Evolutionary conservation across 306 rosid genomes (phyloP), one percentile per base, ranked within the genome.

Genomic region (Corylus heterophylla): DNA sequence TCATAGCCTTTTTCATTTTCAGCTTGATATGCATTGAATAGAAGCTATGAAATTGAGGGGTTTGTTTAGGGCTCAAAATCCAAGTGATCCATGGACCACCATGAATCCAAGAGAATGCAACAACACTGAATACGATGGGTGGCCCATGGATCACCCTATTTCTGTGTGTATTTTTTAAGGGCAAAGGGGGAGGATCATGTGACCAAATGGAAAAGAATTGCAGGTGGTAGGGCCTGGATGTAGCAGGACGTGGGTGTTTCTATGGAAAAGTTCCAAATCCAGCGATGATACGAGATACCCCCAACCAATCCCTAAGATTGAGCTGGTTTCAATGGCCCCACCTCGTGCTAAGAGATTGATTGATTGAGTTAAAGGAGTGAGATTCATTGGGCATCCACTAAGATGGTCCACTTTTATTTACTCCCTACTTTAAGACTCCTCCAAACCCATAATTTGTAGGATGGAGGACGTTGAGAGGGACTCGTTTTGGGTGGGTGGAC

Each of bases 251-350:
- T 84, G 76, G 83, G 77, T 81, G 83, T 87, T 83, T 80, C 83
- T 83, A 83, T 83, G 62, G 47, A 55, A 49, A 71, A 39, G 54
- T 17, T 83, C 64, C 78, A 66, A 73, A 82, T 66, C 80, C 84
- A 77, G 79, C 88, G 45, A 77, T 82, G 45, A 83, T 54, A 54
- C 50, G 45, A 31, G 69, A 29, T 2, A 62, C 29, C 74, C 73
- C 82, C 61, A 85, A 18, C 82, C 42, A 58, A 51, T 83, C 74
- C 66, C 81, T 52, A 37, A 58, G 74, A 25, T 54, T 78, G 74
- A 80, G 81, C 86, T 86, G 83, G 84, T 84, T 70, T 25, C 58
- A 8, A 8, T 63, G 85, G 64, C 37, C 84, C 92, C 78, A 77
- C 79, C 50, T 11, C 72, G 71, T 79, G 77, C 44, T 44, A 37